These are phyloP conservation scores for Flaveria bidentis DNA, from an alignment of 129 eudicot species.

Conservation along the genomic window DNA sequence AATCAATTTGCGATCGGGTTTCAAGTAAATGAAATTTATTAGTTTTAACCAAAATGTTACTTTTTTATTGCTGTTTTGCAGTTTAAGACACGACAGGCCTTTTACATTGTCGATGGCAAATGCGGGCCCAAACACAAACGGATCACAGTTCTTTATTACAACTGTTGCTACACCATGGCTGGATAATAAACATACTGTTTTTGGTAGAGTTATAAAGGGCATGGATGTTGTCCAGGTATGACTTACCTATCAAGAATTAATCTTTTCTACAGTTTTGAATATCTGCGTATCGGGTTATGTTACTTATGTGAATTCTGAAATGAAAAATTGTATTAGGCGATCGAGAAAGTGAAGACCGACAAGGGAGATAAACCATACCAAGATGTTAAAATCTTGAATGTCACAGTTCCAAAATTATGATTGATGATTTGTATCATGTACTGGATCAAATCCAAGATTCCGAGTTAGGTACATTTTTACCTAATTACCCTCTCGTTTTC, in stretches of 20 bases:
- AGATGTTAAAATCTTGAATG: constrained; percentile 89
- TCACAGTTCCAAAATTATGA: constrained; percentile 81
- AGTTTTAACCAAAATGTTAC: background rate
- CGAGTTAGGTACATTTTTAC: constrained; percentile 20
- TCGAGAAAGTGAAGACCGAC: constrained; percentile 98
- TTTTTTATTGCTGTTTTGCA: constrained; percentile 37
- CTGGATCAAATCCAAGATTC: constrained; percentile 15
- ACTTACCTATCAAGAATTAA: background rate
- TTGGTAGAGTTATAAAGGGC: constrained; percentile 93
- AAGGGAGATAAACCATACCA: constrained; percentile 86
- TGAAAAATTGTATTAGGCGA: constrained; percentile 44
- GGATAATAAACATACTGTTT: constrained; percentile 99
- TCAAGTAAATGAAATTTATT: too few relatives aligned
- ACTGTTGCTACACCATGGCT: constrained; percentile 99
- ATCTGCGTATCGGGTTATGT: background rate
- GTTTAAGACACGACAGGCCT: constrained; percentile 98
- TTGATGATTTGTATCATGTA: constrained; percentile 18
- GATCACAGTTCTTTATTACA: constrained; percentile 96
- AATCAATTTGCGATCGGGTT: background rate
- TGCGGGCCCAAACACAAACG: constrained; percentile 97
- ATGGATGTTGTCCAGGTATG: constrained; percentile 99
- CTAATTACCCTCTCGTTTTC: background rate
- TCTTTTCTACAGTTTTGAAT: background rate
- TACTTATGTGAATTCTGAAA: background rate
- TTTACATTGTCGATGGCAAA: constrained; percentile 98